A percentile compares a stretch with the other conserved stretches of the same genome.
These are phyloP conservation scores for Osmozyma mogii DNA, from an alignment of 805 yeast genomes.

Conservation along the genomic window DNA sequence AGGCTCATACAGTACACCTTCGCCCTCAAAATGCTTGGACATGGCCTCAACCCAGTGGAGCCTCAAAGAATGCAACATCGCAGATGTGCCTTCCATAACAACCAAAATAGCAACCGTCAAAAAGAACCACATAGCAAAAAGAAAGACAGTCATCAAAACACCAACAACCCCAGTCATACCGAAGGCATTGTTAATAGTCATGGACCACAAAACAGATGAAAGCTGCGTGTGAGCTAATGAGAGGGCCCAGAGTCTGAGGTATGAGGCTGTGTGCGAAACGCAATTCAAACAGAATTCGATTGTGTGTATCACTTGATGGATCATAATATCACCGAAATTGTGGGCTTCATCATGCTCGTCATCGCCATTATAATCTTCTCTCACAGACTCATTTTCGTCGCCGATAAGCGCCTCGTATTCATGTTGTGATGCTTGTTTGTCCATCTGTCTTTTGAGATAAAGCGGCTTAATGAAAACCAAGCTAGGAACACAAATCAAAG, in stretches of 20 bases:
- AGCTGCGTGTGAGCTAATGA: slow-evolving; percentile 77
- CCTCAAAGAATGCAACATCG: slow-evolving; percentile 71
- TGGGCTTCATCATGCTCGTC: slow-evolving; percentile 25
- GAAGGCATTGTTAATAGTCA: slow-evolving; percentile 63
- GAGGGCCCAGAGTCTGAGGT: slow-evolving; percentile 70
- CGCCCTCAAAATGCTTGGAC: slow-evolving; percentile 76
- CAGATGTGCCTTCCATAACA: slow-evolving; percentile 79
- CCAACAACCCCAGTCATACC: slow-evolving; percentile 48
- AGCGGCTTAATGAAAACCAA: slow-evolving; percentile 60
- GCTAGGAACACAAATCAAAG: slow-evolving; percentile 71
- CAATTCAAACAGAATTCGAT: slow-evolving; percentile 75
- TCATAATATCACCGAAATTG: slow-evolving; percentile 59
- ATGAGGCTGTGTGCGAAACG: slow-evolving; percentile 75
- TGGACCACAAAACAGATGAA: slow-evolving; percentile 66
- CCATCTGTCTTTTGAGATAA: slow-evolving; percentile 27
- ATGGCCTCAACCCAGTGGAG: slow-evolving; percentile 79
- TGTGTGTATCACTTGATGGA: slow-evolving; percentile 75
- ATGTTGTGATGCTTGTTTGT: slow-evolving; percentile 26
- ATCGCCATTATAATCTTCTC: slow-evolving; percentile 8
- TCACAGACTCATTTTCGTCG: too few species aligned
- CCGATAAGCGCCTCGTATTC: too few species aligned
- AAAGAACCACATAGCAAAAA: slow-evolving; percentile 71
- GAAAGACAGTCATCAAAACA: slow-evolving; percentile 46
- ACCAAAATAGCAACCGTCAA: slow-evolving; percentile 63
- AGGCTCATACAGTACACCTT: slow-evolving; percentile 62